Percentiles rank a stretch among this genome's conserved stretches.
Conservation (phyloP, 208 protist genomes). For the Acanthamoeba castellanii region DNA sequence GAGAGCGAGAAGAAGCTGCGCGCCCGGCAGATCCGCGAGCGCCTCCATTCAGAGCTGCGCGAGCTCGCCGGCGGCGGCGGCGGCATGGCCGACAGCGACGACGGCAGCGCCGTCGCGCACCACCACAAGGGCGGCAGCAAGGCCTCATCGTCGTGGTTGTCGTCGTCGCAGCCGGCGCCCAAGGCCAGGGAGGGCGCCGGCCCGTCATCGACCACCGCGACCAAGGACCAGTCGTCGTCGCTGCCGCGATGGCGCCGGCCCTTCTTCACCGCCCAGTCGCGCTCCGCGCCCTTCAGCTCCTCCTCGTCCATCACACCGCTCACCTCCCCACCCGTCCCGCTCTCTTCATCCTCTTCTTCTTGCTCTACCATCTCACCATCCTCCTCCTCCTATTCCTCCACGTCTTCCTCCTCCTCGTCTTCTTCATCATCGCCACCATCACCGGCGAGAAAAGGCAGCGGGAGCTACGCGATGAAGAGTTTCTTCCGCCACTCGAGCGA, state of each 20-base stretch:
- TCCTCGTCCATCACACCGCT: neutral
- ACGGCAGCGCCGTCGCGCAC: neutral
- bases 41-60: neutral
- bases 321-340: neutral
- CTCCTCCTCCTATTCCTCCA: neutral
- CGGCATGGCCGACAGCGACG: neutral
- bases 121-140: neutral
- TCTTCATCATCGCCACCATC: neutral
- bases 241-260: slow-evolving; percentile 3
- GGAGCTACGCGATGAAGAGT: neutral
- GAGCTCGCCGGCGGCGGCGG: neutral
- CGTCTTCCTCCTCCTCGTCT: neutral
- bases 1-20: slow-evolving; percentile 10
- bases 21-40: neutral
- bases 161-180: too few relatives aligned
- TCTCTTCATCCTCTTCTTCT: neutral
- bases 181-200: neutral
- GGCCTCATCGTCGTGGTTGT: too few relatives aligned
- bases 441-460: neutral
- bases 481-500: neutral
- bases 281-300: neutral
- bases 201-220: neutral
- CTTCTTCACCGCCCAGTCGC: neutral
- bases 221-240: neutral
- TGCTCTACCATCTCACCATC: neutral